phyloP scores from a whole-genome alignment of 805 yeast species.

The Metschnikowia proteae region DNA sequence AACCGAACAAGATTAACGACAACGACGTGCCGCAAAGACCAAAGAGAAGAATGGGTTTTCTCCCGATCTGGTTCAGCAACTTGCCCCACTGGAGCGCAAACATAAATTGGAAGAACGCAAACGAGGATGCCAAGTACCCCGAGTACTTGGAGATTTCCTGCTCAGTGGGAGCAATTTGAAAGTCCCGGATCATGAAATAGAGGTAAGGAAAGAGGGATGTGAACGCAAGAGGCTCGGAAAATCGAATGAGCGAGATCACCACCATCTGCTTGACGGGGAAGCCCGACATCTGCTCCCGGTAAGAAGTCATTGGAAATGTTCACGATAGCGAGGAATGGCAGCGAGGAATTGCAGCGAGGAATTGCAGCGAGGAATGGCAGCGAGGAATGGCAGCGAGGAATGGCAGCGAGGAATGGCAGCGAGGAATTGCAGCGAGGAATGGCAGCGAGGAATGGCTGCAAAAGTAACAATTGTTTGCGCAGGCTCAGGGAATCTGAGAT shows the following conservation, averaged over 20 bases:
- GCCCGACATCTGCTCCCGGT: conserved; percentile 50
- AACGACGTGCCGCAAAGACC: conserved; percentile 54
- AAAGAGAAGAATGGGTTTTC: conserved; percentile 49
- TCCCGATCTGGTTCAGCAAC: conserved; percentile 50
- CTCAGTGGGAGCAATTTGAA: conserved; percentile 44
- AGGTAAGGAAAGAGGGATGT: conserved; percentile 63
- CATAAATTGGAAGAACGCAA: conserved; percentile 57
- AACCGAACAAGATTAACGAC: conserved; percentile 50
- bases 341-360: too few species aligned
- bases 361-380: too few species aligned
- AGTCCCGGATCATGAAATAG: conserved; percentile 60
- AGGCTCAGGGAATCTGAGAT: too few species aligned
- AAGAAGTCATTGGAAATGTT: conserved; percentile 11
- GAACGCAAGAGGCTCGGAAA: conserved; percentile 61
- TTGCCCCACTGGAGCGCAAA: conserved; percentile 61
- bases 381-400: too few species aligned
- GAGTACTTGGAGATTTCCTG: conserved; percentile 57
- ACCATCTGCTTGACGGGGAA: conserved; percentile 52
- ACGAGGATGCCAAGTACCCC: conserved; percentile 58
- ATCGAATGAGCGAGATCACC: conserved; percentile 42
- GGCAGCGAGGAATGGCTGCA: too few species aligned
- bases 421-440: too few species aligned
- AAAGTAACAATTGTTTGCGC: too few species aligned
- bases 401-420: too few species aligned
- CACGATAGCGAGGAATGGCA: too few species aligned